phyloP scores from a whole-genome alignment of 331 rosid genomes.

The Arachis monticola region DNA sequence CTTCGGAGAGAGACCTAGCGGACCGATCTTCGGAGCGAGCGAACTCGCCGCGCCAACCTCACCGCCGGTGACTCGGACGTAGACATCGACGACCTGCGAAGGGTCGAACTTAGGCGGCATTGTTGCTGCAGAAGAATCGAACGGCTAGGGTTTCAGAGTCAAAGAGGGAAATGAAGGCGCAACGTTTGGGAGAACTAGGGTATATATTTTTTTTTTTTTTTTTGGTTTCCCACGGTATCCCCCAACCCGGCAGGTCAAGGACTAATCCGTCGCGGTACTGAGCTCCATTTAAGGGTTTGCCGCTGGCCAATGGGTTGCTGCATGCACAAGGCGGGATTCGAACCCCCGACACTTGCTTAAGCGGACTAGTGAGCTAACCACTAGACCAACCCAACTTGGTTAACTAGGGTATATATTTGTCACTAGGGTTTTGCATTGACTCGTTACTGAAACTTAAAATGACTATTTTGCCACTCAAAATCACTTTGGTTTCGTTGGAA shows the following conservation, averaged over 20 bases:
- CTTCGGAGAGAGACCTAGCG: conserved; percentile 86
- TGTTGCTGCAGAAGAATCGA: conserved; percentile 20
- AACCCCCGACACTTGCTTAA: too few relatives aligned
- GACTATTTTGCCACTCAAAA: conserved; percentile 21
- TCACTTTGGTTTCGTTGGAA: not conserved
- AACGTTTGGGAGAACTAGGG: not conserved
- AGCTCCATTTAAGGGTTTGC: too few relatives aligned
- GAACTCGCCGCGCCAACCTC: conserved; percentile 94
- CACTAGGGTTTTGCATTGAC: conserved; percentile 42
- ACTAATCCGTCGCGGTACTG: too few relatives aligned
- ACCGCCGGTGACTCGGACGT: conserved; percentile 80
- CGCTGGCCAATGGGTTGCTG: too few relatives aligned
- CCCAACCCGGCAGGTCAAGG: too few relatives aligned
- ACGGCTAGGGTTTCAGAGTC: conserved; percentile 28
- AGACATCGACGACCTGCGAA: conserved; percentile 75
- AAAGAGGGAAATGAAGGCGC: not conserved
- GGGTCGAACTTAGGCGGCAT: conserved; percentile 94
- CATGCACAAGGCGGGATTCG: too few relatives aligned
- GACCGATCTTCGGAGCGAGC: conserved; percentile 89
- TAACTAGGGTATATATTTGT: not conserved
- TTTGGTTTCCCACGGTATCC: too few relatives aligned
- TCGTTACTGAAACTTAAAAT: not conserved
- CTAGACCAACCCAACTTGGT: too few relatives aligned
- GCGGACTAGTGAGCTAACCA: too few relatives aligned
- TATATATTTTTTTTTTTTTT: not conserved